Base-by-base conservation (phyloP, 2,329 filamentous ascomycete genomes). In the Chlorencoelia australis region DNA sequence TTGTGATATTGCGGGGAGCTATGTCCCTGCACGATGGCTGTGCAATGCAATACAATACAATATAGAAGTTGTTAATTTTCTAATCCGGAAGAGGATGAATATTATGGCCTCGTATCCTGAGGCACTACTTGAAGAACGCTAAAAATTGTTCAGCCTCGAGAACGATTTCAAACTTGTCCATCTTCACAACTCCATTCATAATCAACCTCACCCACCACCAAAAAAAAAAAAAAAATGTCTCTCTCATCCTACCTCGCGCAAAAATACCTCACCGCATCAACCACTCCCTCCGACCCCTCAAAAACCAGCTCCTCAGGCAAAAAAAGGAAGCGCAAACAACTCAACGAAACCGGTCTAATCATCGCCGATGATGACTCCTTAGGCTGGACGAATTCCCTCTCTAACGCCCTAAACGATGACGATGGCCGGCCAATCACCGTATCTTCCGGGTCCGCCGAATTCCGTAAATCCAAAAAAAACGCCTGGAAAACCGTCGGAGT, bases 191-290 rank as follows among this genome's bases (percentile, higher is more conserved):
- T n/a, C n/a, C n/a, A n/a, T n/a, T n/a, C n/a, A n/a, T n/a, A n/a
- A n/a, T n/a, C n/a, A n/a, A n/a, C n/a, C n/a, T n/a, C n/a, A n/a
- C n/a, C n/a, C n/a, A n/a, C n/a, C n/a, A n/a, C n/a, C n/a, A n/a
- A n/a, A n/a, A n/a, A n/a, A n/a, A n/a, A n/a, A n/a, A n/a, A n/a
- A n/a, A 56, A 43, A 45, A 79, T 79, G 72, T 68, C 64, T 7
- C 71, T 95, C 47, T 79, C 86, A 40, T 77, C 79, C 54, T 98
- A 96, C 55, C 75, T 98, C 22, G 88, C 89, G 24, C 81, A 85
- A 45, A 91, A 87, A 59, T 98, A 98, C 59, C 78, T 98, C 33
- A 83, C 71, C 2, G 76, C 79, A 26, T 75, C 81, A 47, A 59
- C 55, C 7, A 13, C 17, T 7, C 22, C 32, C 17, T 28, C 25